Percentiles rank a stretch among this genome's conserved stretches.
Conservation (phyloP, 148 eudicot species). For the Fagopyrum esculentum region DNA sequence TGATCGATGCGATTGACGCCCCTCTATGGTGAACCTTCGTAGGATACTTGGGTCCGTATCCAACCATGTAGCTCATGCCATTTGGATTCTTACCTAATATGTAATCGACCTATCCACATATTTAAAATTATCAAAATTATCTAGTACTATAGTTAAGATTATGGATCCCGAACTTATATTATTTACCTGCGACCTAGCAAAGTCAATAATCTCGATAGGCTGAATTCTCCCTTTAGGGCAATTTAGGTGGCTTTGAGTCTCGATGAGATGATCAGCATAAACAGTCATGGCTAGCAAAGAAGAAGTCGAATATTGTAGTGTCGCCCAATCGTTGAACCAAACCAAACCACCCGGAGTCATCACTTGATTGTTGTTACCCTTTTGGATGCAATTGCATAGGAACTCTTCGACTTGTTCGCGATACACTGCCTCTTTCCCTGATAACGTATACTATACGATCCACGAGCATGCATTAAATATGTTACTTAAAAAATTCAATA, state of each 20-base stretch:
- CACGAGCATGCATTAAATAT: too few relatives aligned
- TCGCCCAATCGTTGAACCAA: constrained; percentile 32
- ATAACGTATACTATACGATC: constrained; percentile 15
- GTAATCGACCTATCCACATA: constrained; percentile 27
- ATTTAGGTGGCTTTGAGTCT: constrained; percentile 5
- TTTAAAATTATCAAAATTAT: too few relatives aligned
- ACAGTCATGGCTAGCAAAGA: constrained; percentile 29
- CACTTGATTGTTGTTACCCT: constrained; percentile 29
- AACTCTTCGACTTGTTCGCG: constrained; percentile 28
- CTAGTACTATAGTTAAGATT: too few relatives aligned
- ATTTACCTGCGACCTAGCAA: constrained; percentile 45
- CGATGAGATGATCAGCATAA: constrained; percentile 29
- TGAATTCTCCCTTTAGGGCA: constrained; percentile 22
- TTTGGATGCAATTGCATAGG: constrained; percentile 40
- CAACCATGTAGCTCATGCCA: constrained; percentile 46
- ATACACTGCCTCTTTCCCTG: constrained; percentile 17
- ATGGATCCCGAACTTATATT: background rate
- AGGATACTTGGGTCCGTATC: constrained; percentile 40
- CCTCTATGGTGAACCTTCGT: constrained; percentile 48
- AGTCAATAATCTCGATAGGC: constrained; percentile 25
- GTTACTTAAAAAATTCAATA: background rate
- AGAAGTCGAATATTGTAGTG: constrained; percentile 36
- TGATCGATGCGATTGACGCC: constrained; percentile 41
- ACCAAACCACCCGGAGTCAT: constrained; percentile 36
- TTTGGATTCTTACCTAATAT: constrained; percentile 43